These are phyloP conservation scores for Jimgerdemannia lactiflua DNA, from an alignment of 192 early-diverging fungal species.

Conservation along the genomic window DNA sequence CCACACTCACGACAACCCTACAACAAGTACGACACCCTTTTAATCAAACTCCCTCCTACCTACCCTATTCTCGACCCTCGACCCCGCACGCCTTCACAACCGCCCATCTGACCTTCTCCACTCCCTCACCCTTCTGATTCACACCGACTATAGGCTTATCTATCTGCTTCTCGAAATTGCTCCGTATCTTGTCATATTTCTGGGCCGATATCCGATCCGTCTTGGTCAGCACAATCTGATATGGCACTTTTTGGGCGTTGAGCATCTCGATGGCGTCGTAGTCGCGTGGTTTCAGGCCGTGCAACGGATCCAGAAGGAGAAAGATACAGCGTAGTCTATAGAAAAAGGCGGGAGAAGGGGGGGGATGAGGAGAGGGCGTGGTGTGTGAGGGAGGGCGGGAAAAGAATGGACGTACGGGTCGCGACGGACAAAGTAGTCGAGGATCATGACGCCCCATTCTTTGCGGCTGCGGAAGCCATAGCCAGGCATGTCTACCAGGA, in stretches of 20 bases:
- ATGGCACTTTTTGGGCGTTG: slow-evolving; percentile 35
- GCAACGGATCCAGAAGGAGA: slow-evolving; percentile 41
- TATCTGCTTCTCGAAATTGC: background rate
- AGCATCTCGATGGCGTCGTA: slow-evolving; percentile 37
- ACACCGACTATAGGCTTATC: background rate
- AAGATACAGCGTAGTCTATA: slow-evolving; percentile 39
- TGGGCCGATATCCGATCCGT: slow-evolving; percentile 29
- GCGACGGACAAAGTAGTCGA: slow-evolving; percentile 36
- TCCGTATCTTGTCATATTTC: background rate
- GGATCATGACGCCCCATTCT: slow-evolving; percentile 51
- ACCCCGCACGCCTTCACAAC: background rate
- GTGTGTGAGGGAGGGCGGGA: background rate
- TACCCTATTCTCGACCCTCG: too few relatives aligned
- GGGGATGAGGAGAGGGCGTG: background rate
- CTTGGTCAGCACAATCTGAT: slow-evolving; percentile 53
- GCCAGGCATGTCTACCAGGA: slow-evolving; percentile 56
- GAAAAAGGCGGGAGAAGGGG: background rate
- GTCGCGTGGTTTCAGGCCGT: slow-evolving; percentile 47
- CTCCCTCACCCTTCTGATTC: background rate
- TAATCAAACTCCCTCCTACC: too few relatives aligned
- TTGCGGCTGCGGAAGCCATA: slow-evolving; percentile 48
- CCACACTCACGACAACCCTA: too few relatives aligned
- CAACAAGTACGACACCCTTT: too few relatives aligned
- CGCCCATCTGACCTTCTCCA: background rate
- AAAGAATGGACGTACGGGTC: slow-evolving; percentile 32